Conservation (phyloP, 208 protist species). For the Tritrichomonas foetus region DNA sequence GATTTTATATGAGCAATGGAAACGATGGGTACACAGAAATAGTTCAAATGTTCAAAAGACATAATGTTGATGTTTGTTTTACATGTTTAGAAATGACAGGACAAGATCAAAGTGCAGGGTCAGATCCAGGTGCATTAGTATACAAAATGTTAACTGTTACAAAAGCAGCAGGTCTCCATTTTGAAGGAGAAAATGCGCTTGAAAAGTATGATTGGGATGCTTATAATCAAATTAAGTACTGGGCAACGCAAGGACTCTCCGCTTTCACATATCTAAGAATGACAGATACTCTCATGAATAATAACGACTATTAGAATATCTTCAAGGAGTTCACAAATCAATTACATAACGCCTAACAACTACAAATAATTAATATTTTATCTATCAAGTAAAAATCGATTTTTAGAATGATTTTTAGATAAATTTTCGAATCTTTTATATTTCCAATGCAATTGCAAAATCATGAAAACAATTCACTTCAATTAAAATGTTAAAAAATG, state of each 20-base stretch:
- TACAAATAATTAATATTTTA: too few relatives aligned
- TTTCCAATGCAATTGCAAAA: too few relatives aligned
- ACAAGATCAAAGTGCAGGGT: neutral
- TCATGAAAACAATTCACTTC: too few relatives aligned
- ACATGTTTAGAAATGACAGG: neutral
- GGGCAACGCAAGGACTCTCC: neutral
- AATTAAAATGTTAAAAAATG: too few relatives aligned
- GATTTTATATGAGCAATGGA: neutral
- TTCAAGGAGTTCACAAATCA: neutral
- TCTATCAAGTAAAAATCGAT: too few relatives aligned
- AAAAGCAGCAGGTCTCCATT: neutral
- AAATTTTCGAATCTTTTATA: too few relatives aligned
- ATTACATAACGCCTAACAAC: too few relatives aligned
- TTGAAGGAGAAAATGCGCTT: constrained; percentile 17
- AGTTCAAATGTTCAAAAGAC: neutral
- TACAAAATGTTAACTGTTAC: neutral
- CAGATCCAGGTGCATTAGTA: neutral
- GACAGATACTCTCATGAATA: neutral
- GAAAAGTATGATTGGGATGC: neutral
- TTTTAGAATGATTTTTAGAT: too few relatives aligned
- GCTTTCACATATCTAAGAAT: neutral
- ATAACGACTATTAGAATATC: constrained; percentile 4
- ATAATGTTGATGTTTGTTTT: neutral
- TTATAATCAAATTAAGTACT: neutral
- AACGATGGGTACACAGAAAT: neutral